A percentile compares a stretch with the other conserved stretches of the same genome.
These are phyloP conservation scores for Trichosanthes truncata DNA, from an alignment of 306 rosid species.

Conservation along the genomic window DNA sequence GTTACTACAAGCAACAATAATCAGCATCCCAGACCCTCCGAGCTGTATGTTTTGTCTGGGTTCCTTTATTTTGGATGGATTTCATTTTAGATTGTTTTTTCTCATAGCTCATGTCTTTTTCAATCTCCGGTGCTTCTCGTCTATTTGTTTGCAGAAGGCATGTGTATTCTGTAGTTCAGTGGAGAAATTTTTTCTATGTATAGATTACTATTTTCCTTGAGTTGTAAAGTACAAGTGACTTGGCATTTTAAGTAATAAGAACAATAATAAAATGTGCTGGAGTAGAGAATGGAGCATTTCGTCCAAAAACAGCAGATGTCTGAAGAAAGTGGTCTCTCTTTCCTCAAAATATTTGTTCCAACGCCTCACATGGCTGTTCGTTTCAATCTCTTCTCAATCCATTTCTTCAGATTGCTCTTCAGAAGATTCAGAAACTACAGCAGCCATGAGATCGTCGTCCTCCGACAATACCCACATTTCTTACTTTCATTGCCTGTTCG, in stretches of 20 bases:
- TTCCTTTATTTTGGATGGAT: not conserved
- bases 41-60: not conserved
- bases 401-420: too few relatives aligned
- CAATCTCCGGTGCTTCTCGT: not conserved
- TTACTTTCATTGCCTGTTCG: too few relatives aligned
- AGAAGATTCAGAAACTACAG: too few relatives aligned
- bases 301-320: too few relatives aligned
- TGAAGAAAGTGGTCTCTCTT: too few relatives aligned
- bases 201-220: conserved; percentile 1
- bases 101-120: not conserved
- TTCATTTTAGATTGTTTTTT: not conserved
- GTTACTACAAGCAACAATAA: conserved; percentile 76
- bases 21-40: not conserved
- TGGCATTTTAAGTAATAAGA: not conserved
- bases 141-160: not conserved
- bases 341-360: too few relatives aligned
- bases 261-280: not conserved
- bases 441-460: too few relatives aligned
- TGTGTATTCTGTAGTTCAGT: not conserved
- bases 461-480: too few relatives aligned
- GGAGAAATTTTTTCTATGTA: not conserved
- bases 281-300: too few relatives aligned
- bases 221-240: conserved; percentile 2
- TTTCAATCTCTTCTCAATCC: too few relatives aligned
- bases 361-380: too few relatives aligned